phyloP scores from a whole-genome alignment of 2,329 filamentous ascomycete genomes.

The Incumbomyces delicatus region DNA sequence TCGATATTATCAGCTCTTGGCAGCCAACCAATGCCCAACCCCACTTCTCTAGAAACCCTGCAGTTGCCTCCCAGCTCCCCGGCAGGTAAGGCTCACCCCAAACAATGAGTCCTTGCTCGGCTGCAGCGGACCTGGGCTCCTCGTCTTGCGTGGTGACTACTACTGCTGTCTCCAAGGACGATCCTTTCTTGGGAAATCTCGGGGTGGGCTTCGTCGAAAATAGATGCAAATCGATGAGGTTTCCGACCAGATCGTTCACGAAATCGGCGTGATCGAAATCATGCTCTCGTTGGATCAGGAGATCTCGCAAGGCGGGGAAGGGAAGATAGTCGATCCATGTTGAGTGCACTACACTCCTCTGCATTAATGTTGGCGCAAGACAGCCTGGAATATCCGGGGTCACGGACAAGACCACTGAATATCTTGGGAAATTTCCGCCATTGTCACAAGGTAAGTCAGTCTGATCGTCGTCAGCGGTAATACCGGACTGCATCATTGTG shows the following conservation, averaged over 20 bases:
- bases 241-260: constrained; percentile 35
- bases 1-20: constrained; percentile 12
- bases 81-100: constrained; percentile 36
- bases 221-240: constrained; percentile 18
- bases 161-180: no score
- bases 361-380: constrained; percentile 29
- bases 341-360: constrained; percentile 30
- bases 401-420: background rate
- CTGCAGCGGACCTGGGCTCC: constrained; percentile 27
- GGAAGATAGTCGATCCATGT: constrained; percentile 37
- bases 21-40: constrained; percentile 14
- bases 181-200: no score
- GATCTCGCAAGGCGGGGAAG: constrained; percentile 30
- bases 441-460: background rate
- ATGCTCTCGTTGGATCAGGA: constrained; percentile 28
- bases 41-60: constrained; percentile 30
- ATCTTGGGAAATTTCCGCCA: background rate
- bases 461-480: background rate
- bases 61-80: constrained; percentile 33
- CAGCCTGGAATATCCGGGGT: constrained; percentile 1
- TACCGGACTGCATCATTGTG: background rate
- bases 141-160: no score
- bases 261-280: constrained; percentile 36
- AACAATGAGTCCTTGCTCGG: constrained; percentile 32
- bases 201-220: no score